Evolutionary conservation across 805 yeast species (phyloP), one percentile per base, ranked within the genome.

Genomic region (Yarrowia porcina): DNA sequence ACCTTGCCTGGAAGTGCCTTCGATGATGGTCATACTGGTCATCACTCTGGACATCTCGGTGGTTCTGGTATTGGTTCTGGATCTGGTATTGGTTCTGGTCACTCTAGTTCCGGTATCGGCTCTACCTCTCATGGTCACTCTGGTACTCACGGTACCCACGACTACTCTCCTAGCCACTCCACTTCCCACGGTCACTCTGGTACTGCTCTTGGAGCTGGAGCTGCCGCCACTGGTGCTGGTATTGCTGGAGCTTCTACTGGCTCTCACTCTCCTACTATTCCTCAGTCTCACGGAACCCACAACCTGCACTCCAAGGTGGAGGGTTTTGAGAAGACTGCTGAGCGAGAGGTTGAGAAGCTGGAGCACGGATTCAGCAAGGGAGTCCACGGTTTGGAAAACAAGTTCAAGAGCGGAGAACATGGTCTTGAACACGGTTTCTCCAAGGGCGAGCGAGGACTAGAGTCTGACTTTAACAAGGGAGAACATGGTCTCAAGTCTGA

Each of bases 301-400:
- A 49, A 49, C 20, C 39, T 49, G 18, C 56, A 49, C 20, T 49
- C 56, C 56, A 49, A 49, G 56, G 56, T 49, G 3, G 56, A 49
- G 56, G 56, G 56, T n/a, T 15, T 49, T 27, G 56, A 49, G 28
- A 49, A 32, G 39, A 32, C 28, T 20, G 56, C 56, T 15, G 56
- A 49, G 56, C 18, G 15, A 6, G 21, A 49, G 39, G 38, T 18
- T 10, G 56, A 49, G 54, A 25, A 20, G 27, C 28, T 49, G 11
- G 56, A 49, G 39, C 56, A 32, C 11, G 52, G 52, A 1, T 27
- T 42, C 17, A 4, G 3, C 18, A 12, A 15, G 12, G 42, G 25
- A 2, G 25, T 1, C 2, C 44, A 21, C 12, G 49, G 33, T 2
- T 6, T 42, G 3, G 28, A 21, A 0, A 25, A 32, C 15, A 32